Percentiles rank a stretch among this genome's conserved stretches.
Evolutionary conservation across 768 basidiomycete species (phyloP).

Genomic region (Podaxis rugospora): DNA sequence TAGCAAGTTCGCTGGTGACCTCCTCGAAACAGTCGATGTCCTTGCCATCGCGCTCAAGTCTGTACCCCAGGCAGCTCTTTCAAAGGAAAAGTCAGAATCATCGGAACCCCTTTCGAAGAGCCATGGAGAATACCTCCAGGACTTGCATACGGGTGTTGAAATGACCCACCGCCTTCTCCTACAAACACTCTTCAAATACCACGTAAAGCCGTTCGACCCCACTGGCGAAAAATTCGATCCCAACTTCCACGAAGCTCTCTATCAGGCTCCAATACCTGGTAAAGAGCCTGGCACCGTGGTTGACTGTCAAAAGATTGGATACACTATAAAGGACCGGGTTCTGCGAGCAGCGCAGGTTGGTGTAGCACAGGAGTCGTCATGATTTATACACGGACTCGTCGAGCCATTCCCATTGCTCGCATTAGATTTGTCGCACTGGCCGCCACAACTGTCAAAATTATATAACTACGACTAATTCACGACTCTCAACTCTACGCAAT

Average conservation of each 20-base stretch:
- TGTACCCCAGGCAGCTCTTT: conserved; percentile 52
- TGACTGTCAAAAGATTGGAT: conserved; percentile 87
- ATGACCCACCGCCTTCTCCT: conserved; percentile 89
- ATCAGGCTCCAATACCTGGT: conserved; percentile 87
- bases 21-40: conserved; percentile 89
- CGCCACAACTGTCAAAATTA: conserved; percentile 18
- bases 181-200: conserved; percentile 87
- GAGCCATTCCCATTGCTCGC: neutral
- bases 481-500: conserved; percentile 26
- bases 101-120: conserved; percentile 41
- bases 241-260: conserved; percentile 92
- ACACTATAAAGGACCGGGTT: conserved; percentile 91
- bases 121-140: conserved; percentile 53
- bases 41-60: conserved; percentile 81
- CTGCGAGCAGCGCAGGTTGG: conserved; percentile 96
- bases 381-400: conserved; percentile 11
- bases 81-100: conserved; percentile 12
- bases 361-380: conserved; percentile 72
- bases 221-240: conserved; percentile 93
- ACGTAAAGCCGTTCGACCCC: conserved; percentile 89
- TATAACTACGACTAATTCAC: conserved; percentile 20
- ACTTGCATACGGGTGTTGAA: conserved; percentile 83
- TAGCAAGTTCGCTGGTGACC: conserved; percentile 82
- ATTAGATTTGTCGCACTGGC: conserved; percentile 1
- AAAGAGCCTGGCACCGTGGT: conserved; percentile 88